phyloP scores from a whole-genome alignment of 352 stramenopile genomes.

The Thalassiosira mediterranea region DNA sequence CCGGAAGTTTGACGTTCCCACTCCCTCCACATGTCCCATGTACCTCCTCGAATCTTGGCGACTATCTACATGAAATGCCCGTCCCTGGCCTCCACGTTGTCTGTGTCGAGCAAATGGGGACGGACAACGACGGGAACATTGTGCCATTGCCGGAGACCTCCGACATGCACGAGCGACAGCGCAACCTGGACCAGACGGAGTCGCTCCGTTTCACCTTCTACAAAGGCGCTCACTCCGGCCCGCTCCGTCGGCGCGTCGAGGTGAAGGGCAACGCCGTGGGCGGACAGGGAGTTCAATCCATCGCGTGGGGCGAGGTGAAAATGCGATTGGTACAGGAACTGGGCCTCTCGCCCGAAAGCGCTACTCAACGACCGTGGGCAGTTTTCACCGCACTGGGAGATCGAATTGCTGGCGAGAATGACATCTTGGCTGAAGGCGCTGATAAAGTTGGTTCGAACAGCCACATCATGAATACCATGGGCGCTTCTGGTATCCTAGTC shows the following conservation, averaged over 20 bases:
- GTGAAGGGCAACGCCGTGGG: background rate
- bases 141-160: constrained; percentile 2
- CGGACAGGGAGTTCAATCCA: constrained; percentile 7
- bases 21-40: constrained; percentile 35
- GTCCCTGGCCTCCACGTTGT: constrained; percentile 56
- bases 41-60: constrained; percentile 42
- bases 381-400: constrained; percentile 59
- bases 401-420: constrained; percentile 39
- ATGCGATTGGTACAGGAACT: constrained; percentile 34
- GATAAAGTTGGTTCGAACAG: constrained; percentile 25
- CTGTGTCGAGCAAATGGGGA: constrained; percentile 37
- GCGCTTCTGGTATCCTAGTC: constrained; percentile 61
- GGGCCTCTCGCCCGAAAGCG: constrained; percentile 18
- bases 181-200: constrained; percentile 12
- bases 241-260: constrained; percentile 15
- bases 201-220: constrained; percentile 45
- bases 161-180: constrained; percentile 8
- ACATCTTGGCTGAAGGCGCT: background rate
- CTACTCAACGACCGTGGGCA: constrained; percentile 60
- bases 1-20: no score
- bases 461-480: constrained; percentile 33
- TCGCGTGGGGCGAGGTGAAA: constrained; percentile 37
- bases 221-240: constrained; percentile 23
- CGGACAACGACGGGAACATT: constrained; percentile 22
- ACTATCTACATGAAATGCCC: constrained; percentile 56